phyloP scores from a whole-genome alignment of 495 filamentous ascomycete genomes.

The Parmelia sp. region DNA sequence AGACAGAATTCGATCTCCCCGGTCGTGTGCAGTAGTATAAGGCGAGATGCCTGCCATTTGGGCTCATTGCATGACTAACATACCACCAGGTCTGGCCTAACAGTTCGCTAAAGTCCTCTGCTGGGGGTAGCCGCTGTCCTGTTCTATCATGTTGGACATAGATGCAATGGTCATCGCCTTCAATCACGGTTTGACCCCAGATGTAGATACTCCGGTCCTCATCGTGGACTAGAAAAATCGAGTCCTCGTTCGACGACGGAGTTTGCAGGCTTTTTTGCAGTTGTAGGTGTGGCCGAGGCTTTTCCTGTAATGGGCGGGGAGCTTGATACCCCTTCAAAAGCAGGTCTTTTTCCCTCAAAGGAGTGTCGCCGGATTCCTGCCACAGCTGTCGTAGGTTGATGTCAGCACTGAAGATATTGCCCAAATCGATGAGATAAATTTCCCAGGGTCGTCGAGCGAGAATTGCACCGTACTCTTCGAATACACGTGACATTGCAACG shows the following conservation, averaged over 20 bases:
- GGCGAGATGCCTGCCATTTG: not conserved
- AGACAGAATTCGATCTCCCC: no score
- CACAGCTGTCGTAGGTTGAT: not conserved
- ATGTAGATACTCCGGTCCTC: not conserved
- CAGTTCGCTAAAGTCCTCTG: not conserved
- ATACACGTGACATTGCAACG: not conserved
- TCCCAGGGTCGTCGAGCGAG: slow-evolving; percentile 2
- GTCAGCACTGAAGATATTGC: not conserved
- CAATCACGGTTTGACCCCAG: not conserved
- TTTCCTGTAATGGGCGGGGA: not conserved
- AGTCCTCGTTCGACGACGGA: no score
- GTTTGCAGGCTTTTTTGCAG: not conserved
- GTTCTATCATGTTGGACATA: not conserved
- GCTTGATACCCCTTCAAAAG: not conserved
- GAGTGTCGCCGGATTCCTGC: not conserved
- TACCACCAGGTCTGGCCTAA: no score
- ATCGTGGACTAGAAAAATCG: not conserved
- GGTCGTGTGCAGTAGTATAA: not conserved
- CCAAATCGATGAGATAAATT: not conserved
- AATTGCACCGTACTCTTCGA: not conserved
- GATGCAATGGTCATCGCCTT: not conserved
- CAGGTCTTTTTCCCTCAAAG: not conserved
- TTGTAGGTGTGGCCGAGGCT: not conserved
- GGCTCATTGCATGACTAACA: not conserved
- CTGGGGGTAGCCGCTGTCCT: slow-evolving; percentile 1